Evolutionary conservation across 202 grass and related monocot genomes (phyloP).

Genomic region (Hordeum pubiflorum): DNA sequence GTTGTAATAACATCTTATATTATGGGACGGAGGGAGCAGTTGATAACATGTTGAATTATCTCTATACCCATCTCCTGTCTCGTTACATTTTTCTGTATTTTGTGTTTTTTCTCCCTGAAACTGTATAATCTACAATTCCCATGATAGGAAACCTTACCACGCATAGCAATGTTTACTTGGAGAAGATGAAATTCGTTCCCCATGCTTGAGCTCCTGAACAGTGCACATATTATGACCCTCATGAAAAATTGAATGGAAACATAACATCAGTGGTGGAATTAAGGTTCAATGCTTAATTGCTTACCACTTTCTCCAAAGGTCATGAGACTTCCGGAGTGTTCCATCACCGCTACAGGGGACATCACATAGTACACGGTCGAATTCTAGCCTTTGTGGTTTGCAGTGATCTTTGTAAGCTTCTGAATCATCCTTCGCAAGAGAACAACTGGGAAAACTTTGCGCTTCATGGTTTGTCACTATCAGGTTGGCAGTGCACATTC

Average conservation of each 20-base stretch:
- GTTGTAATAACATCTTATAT: too few species aligned
- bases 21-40: background rate
- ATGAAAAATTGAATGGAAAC: conserved; percentile 17
- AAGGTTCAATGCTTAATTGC: conserved; percentile 25
- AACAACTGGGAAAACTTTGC: conserved; percentile 66
- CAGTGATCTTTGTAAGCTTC: conserved; percentile 10
- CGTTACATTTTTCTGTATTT: background rate
- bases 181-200: conserved; percentile 71
- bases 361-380: conserved; percentile 86
- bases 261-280: conserved; percentile 9
- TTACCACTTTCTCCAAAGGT: conserved; percentile 94
- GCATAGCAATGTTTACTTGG: conserved; percentile 93
- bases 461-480: conserved; percentile 94
- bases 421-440: conserved; percentile 26
- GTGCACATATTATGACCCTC: background rate
- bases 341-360: conserved; percentile 98
- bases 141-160: conserved; percentile 34
- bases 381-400: conserved; percentile 34
- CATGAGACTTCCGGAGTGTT: conserved; percentile 72
- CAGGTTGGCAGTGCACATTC: conserved; percentile 86
- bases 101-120: background rate
- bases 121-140: background rate
- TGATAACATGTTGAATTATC: background rate
- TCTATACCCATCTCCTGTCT: background rate
- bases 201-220: conserved; percentile 71